These are phyloP conservation scores for Colletotrichum viniferum DNA, from an alignment of 2,329 filamentous ascomycete genomes.

Conservation along the genomic window DNA sequence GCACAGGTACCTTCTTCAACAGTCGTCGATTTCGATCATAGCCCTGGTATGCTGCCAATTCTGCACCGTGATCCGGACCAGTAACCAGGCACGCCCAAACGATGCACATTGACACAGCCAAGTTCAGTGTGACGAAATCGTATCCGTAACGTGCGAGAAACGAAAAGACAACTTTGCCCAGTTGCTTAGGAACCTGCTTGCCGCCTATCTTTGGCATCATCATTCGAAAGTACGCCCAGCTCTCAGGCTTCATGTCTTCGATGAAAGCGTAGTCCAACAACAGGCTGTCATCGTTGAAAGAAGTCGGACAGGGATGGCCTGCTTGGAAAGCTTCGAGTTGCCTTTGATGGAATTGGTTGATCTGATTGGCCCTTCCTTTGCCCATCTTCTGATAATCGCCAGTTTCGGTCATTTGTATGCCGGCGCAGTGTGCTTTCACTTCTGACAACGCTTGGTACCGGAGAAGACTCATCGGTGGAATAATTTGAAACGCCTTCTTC, in stretches of 20 bases:
- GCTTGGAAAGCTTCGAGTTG: background rate
- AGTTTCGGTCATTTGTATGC: background rate
- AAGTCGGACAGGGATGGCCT: background rate
- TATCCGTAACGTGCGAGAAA: background rate
- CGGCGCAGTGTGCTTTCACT: background rate
- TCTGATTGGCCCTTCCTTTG: background rate
- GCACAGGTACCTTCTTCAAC: background rate
- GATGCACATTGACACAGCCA: background rate
- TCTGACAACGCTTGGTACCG: background rate
- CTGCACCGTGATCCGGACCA: background rate
- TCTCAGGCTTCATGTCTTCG: background rate
- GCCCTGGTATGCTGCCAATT: background rate
- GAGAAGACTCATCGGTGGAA: background rate
- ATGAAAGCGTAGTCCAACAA: background rate
- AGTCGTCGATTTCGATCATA: background rate
- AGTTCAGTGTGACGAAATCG: background rate
- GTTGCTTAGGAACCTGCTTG: background rate
- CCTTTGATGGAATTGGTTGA: background rate
- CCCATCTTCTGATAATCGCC: background rate
- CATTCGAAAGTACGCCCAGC: background rate
- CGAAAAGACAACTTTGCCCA: background rate
- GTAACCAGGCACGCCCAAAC: background rate
- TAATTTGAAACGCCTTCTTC: background rate
- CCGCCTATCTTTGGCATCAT: background rate
- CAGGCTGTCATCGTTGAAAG: rapidly evolving